These are phyloP conservation scores for Fusarium albosuccineum DNA, from an alignment of 2,329 filamentous ascomycete genomes.

Conservation along the genomic window DNA sequence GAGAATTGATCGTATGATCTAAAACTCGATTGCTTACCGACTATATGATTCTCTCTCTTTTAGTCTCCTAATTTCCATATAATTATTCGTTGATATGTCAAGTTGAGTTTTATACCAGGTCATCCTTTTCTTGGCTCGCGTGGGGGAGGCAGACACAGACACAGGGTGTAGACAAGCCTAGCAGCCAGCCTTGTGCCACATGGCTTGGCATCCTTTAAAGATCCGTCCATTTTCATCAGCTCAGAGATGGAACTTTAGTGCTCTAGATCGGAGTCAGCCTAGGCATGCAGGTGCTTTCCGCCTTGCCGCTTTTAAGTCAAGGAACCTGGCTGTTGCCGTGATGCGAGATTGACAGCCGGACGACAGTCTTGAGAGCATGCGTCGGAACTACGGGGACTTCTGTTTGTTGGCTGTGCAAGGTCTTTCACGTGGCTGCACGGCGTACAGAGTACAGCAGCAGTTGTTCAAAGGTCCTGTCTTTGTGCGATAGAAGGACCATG, in stretches of 20 bases:
- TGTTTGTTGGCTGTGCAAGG: not conserved
- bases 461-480: not conserved
- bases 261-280: slow-evolving; percentile 2
- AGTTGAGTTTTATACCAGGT: no score
- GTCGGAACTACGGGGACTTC: not conserved
- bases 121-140: not conserved
- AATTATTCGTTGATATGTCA: no score
- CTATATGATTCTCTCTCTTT: no score
- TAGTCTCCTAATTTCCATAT: no score
- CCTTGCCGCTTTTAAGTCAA: not conserved
- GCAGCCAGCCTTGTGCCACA: slow-evolving; percentile 10
- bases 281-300: slow-evolving; percentile 5
- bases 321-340: not conserved
- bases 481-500: not conserved
- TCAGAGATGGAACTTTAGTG: not conserved
- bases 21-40: no score
- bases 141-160: slow-evolving; percentile 1
- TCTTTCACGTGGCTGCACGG: not conserved
- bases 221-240: not conserved
- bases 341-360: not conserved
- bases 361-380: not conserved
- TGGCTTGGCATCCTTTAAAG: not conserved
- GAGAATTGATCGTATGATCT: no score
- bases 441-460: not conserved
- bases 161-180: not conserved